These are phyloP conservation scores for Akanthomyces uredinophilus DNA, from an alignment of 2,329 filamentous ascomycete species.

Conservation along the genomic window DNA sequence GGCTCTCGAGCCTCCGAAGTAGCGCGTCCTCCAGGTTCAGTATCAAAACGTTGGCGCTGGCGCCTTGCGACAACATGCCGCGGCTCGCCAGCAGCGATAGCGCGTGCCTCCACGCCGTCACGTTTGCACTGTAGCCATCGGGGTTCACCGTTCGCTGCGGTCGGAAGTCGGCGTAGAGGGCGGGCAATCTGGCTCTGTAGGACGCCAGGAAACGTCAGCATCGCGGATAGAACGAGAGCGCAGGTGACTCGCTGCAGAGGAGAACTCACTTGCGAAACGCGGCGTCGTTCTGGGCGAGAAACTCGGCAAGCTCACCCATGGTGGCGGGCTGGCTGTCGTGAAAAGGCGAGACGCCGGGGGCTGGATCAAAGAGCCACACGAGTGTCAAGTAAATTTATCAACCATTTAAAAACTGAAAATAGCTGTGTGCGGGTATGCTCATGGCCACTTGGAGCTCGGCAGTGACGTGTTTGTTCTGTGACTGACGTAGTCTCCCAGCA, in stretches of 20 bases:
- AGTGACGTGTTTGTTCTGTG: conserved; percentile 3
- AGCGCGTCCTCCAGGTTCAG: conserved; percentile 58
- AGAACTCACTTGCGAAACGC: conserved; percentile 52
- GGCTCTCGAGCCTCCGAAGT: conserved; percentile 64
- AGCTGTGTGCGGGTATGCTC: not conserved
- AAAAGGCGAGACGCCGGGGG: not conserved
- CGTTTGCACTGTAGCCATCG: conserved; percentile 78
- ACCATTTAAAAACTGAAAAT: not conserved
- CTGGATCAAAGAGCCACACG: not conserved
- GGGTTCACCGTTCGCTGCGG: conserved; percentile 71
- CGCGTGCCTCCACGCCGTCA: conserved; percentile 71
- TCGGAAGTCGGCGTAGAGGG: conserved; percentile 83
- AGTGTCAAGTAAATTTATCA: not conserved
- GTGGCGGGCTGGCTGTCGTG: conserved; percentile 20
- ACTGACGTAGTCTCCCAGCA: not conserved
- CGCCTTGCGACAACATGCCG: conserved; percentile 46
- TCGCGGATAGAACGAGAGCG: no score
- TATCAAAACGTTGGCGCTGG: conserved; percentile 43
- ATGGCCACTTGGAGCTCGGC: not conserved
- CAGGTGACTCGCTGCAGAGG: not conserved
- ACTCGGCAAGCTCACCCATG: conserved; percentile 66
- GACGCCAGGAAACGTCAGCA: not conserved
- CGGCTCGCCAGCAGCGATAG: conserved; percentile 63
- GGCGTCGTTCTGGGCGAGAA: conserved; percentile 54
- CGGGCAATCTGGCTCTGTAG: conserved; percentile 68